Evolutionary conservation across 257 asterid species (phyloP), one percentile per base, ranked within the genome.

Genomic region (Salvia miltiorrhiza): DNA sequence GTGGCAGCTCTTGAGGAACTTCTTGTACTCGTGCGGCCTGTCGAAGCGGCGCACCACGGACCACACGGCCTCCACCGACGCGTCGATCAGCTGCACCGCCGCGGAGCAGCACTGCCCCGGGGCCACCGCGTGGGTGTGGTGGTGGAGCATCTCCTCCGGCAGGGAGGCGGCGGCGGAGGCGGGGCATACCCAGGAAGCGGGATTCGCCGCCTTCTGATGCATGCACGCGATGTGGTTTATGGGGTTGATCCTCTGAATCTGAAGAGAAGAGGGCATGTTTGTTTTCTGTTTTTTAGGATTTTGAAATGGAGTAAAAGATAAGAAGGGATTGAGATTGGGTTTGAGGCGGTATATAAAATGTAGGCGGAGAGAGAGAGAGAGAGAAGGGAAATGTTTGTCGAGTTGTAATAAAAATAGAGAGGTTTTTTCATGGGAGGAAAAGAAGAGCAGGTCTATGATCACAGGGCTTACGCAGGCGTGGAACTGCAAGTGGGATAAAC

Each of bases 21-120:
- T 84, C 73, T 91, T 91, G 84, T 91, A 91, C 11, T 81, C 88
- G 67, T 88, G 95, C 30, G 97, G 97, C 67, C 80, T 76, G 79
- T 88, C 96, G 80, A 91, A 91, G n/a, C 90, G 85, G 10, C 97
- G 95, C 2, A 91, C 85, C 21, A 91, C 76, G 11, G 95, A 79
- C 97, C 97, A 91, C 2, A 91, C 95, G 21, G 84, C 54, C 58
- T 76, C 90, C 1, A 81, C 43, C 0, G 91, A 87, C 17, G 97
- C 87, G 40, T 47, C 58, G 73, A 85, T 83, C 52, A 67, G 17
- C 63, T 77, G 93, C 41, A 88, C 85, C 44, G 87, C 87, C 20
- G 90, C 77, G 13, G 97, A 88, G 81, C 85, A 87, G 82, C 95
- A 81, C 87, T 88, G 96, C 72, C 79, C 37, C 11, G 89, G 59